Percentiles rank a stretch among this genome's conserved stretches.
These are phyloP conservation scores for Guyanaporus albipodus DNA, from an alignment of 768 basidiomycete genomes.

Conservation along the genomic window DNA sequence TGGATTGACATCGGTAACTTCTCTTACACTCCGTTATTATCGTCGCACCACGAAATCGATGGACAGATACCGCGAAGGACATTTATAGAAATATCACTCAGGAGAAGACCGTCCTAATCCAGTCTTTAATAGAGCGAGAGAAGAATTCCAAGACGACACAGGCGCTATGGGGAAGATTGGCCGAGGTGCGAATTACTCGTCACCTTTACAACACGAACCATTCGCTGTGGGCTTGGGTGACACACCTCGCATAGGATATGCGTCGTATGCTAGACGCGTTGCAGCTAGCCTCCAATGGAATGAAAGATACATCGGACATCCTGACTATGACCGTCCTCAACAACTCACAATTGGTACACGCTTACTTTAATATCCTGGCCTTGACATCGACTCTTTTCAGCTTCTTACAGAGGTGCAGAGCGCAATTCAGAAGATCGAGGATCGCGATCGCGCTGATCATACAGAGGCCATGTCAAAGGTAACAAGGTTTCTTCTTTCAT, in stretches of 20 bases:
- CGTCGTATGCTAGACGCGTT: constrained; percentile 21
- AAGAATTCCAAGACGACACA: constrained; percentile 28
- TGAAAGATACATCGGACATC: constrained; percentile 23
- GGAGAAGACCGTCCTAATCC: constrained; percentile 52
- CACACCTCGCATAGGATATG: constrained; percentile 25
- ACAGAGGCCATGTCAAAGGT: constrained; percentile 23
- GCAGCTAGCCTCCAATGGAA: constrained; percentile 13
- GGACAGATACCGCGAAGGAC: constrained; percentile 57
- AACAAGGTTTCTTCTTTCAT: constrained; percentile 4
- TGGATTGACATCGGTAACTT: constrained; percentile 71
- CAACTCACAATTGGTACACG: constrained; percentile 21
- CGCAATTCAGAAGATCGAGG: constrained; percentile 19
- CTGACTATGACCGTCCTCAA: constrained; percentile 9
- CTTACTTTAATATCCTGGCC: background rate
- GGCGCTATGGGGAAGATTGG: constrained; percentile 28
- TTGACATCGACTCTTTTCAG: constrained; percentile 15
- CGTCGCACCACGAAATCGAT: constrained; percentile 4
- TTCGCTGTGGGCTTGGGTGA: background rate
- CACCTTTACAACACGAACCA: background rate
- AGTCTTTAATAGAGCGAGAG: constrained; percentile 45
- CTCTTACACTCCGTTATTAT: constrained; percentile 6
- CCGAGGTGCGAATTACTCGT: constrained; percentile 21
- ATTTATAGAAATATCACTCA: constrained; percentile 63
- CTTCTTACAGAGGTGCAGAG: constrained; percentile 20
- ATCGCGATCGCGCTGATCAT: constrained; percentile 18